Evolutionary conservation across 192 early-diverging fungal genomes (phyloP).

Genomic region (Entomortierella beljakovae): DNA sequence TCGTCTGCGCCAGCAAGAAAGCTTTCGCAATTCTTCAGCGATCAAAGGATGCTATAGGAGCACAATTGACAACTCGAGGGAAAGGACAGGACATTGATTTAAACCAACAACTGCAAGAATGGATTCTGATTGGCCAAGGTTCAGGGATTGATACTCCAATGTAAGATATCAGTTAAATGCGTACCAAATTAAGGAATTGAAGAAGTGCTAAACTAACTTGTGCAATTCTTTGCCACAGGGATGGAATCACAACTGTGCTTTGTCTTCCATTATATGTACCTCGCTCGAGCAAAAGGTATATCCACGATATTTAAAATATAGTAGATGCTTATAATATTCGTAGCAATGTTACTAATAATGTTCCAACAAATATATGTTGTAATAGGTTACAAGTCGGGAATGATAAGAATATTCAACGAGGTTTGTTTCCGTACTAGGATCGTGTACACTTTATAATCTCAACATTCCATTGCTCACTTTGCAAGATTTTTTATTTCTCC

Average conservation of each 20-base stretch:
- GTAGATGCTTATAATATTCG: no score
- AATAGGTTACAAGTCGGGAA: constrained; percentile 66
- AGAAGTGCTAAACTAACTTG: not conserved
- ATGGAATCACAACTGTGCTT: constrained; percentile 60
- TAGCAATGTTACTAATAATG: not conserved
- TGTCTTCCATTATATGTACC: constrained; percentile 66
- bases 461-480: no score
- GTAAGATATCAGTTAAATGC: constrained; percentile 26
- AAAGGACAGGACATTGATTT: not conserved
- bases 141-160: constrained; percentile 53
- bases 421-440: no score
- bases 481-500: not conserved
- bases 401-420: constrained; percentile 64
- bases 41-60: not conserved
- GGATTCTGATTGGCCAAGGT: constrained; percentile 59
- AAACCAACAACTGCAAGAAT: constrained; percentile 6
- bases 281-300: constrained; percentile 59
- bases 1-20: constrained; percentile 48
- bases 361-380: constrained; percentile 62
- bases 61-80: not conserved
- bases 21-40: constrained; percentile 43
- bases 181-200: not conserved
- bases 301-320: no score
- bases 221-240: constrained; percentile 25
- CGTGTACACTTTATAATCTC: no score